phyloP scores from a whole-genome alignment of 2,329 filamentous ascomycete species.

The Verticillium nubilum region DNA sequence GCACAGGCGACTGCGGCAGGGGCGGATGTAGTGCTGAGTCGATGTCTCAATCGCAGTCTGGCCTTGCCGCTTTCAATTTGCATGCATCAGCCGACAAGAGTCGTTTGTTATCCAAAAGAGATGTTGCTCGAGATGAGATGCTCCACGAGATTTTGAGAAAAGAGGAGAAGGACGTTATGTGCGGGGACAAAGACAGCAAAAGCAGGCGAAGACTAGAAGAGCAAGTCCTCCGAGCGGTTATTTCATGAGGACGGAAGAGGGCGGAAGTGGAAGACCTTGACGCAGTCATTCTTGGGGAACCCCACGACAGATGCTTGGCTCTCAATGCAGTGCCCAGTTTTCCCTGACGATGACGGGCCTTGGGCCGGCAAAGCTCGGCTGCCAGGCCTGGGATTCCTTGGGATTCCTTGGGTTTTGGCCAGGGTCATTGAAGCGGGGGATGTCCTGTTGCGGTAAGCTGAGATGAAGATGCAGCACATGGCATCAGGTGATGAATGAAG shows the following conservation, averaged over 20 bases:
- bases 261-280: not conserved
- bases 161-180: not conserved
- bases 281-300: not conserved
- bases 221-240: not conserved
- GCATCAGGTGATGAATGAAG: not conserved
- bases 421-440: not conserved
- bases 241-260: not conserved
- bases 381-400: not conserved
- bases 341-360: not conserved
- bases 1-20: not conserved
- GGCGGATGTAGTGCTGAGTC: not conserved
- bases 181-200: not conserved
- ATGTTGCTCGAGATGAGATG: not conserved
- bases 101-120: not conserved
- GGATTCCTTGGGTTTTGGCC: not conserved
- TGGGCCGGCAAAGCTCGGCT: not conserved
- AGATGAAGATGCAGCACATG: not conserved
- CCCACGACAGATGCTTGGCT: not conserved
- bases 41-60: not conserved
- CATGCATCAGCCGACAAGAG: no score
- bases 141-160: not conserved
- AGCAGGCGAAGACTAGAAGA: not conserved
- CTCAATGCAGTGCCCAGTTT: not conserved
- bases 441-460: not conserved
- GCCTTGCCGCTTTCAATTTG: not conserved